Evolutionary conservation across 352 stramenopile species (phyloP), one percentile per base, ranked within the genome.

Genomic region (Phytopythium oedochilum): DNA sequence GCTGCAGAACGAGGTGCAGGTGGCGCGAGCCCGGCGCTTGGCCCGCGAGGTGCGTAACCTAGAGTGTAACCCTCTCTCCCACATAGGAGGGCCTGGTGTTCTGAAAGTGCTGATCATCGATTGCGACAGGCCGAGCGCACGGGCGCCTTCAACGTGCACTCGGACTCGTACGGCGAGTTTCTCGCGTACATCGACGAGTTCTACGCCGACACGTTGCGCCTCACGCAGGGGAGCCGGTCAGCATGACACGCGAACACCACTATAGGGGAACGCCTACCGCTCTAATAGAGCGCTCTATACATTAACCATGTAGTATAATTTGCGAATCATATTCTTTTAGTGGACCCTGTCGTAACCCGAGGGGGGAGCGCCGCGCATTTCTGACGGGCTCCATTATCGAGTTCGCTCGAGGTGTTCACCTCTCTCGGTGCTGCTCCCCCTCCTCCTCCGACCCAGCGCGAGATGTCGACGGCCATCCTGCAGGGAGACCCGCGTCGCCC

Each of bases 171-270:
- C 48, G 57, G 56, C 26, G 74, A 79, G 43, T 87, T 89, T 52
- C 64, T 89, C 29, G 66, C 71, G 12, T 86, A 85, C 61, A 88
- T 89, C 29, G 79, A 89, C 59, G 64, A 55, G 5, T 89, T 89
- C 52, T 86, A 88, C 57, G 68, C 71, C 48, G 69, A 79, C 36
- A 83, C 73, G 2, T 56, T 76, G 18, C 60, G 59, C 6, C 52
- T 82, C 53, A 75, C 67, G 2, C 47, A 55, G 17, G 15, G n/a
- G 10, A 25, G 17, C 26, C 39, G 40, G 18, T 49, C 38, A 4
- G 22, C 48, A 6, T 55, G 48, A 55, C 12, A 45, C 18, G 7
- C n/a, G n/a, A n/a, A n/a, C n/a, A n/a, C n/a, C n/a, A n/a, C n/a
- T n/a, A 20, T 20, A 6, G 35, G 17, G 36, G 5, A 23, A 42